Evolutionary conservation across 176 grass and related monocot genomes (phyloP), one percentile per base, ranked within the genome.

Genomic region (Pontederia paniculata): DNA sequence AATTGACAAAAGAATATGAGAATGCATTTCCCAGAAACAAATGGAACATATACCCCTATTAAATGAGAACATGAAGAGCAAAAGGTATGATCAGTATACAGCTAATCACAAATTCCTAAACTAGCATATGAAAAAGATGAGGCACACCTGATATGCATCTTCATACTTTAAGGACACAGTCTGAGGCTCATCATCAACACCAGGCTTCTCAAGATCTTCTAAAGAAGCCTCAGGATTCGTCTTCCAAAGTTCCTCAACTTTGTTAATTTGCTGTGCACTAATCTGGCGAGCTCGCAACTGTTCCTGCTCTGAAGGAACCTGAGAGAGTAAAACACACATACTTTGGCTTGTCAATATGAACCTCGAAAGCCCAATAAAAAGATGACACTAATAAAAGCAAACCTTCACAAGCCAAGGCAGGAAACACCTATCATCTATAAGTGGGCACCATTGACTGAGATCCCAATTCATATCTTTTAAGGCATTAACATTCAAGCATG

Each of bases 401-500:
- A 80, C 94, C 78, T 99, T 99, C 51, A 99, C 87, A 82, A 99
- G 94, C 94, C 94, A 99, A 48, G 80, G 70, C 41, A 99, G 75
- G 65, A 99, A 99, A 68, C 94, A 99, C 17, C 94, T 83, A 55
- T 99, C 94, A 12, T 99, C 94, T 60, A 99, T 99, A 69, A 99
- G 94, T 68, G 94, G 94, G 47, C 83, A 93, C 94, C 94, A 99
- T 60, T 99, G 94, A 68, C 83, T 93, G 50, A 99, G 75, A 74
- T 99, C 94, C 94, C 94, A 99, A 64, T 93, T 93, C 94, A 99
- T 99, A 54, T 99, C 94, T 73, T 99, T 99, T 50, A 93, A 75
- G 44, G 87, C 94, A 77, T 99, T 99, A 54, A 99, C 94, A 77
- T 71, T 99, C 78, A 99, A 65, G 61, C 94, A 99, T n/a, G 94